Evolutionary conservation across 2,329 filamentous ascomycete genomes (phyloP).

Genomic region (Bretziella fagacearum): DNA sequence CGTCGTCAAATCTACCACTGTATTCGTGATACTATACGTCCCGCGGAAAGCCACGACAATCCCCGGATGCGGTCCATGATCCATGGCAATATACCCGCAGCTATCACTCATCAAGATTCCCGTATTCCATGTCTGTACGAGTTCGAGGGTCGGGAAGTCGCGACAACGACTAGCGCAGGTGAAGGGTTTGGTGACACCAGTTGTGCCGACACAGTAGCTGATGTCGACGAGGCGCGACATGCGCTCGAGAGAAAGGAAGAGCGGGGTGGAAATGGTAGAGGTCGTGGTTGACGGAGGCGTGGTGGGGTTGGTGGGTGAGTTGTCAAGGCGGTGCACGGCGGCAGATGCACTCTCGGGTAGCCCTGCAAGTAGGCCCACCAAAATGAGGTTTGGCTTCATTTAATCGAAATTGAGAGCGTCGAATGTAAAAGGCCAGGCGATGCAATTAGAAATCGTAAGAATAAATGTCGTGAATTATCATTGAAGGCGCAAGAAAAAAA

Average conservation of each 20-base stretch:
- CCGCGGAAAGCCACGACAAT: slow-evolving; percentile 85
- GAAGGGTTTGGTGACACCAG: slow-evolving; percentile 71
- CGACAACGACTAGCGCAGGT: slow-evolving; percentile 66
- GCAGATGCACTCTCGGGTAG: slow-evolving; percentile 1
- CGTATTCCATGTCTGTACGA: slow-evolving; percentile 80
- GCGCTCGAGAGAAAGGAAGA: slow-evolving; percentile 75
- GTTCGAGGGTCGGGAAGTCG: slow-evolving; percentile 64
- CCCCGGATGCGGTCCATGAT: slow-evolving; percentile 35
- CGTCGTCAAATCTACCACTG: slow-evolving; percentile 76
- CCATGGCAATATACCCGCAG: slow-evolving; percentile 86
- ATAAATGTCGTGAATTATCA: not conserved
- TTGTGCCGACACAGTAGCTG: slow-evolving; percentile 76
- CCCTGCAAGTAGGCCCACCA: slow-evolving; percentile 3
- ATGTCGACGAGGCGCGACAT: slow-evolving; percentile 86
- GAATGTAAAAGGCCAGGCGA: slow-evolving; percentile 1
- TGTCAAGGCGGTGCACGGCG: slow-evolving; percentile 3
- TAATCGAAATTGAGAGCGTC: not conserved
- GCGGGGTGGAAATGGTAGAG: slow-evolving; percentile 28
- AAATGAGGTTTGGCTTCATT: slow-evolving; percentile 7
- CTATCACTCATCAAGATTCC: slow-evolving; percentile 74
- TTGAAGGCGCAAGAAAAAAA: not conserved
- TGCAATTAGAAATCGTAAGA: not conserved
- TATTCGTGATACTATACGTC: slow-evolving; percentile 86
- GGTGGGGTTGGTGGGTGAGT: not conserved
- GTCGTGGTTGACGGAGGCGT: slow-evolving; percentile 4